These are phyloP conservation scores for Phaeosphaeriaceae sp. DNA, from an alignment of 2,329 filamentous ascomycete genomes.

Conservation along the genomic window DNA sequence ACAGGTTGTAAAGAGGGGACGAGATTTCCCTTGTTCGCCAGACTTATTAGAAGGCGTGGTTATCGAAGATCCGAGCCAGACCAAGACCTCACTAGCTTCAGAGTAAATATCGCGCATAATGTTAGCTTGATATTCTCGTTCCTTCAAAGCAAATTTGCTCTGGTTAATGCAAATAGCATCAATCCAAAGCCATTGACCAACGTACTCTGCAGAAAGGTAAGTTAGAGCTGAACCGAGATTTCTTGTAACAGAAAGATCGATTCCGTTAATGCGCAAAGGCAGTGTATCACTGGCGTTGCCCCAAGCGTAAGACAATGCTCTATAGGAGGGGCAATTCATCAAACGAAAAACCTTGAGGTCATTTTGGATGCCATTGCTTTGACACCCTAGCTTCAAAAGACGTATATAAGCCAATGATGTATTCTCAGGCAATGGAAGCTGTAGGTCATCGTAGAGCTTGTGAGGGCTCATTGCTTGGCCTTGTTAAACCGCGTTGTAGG, in stretches of 20 bases:
- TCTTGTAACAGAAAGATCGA: background rate
- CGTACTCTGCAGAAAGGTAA: background rate
- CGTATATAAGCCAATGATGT: background rate
- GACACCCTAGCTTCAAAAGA: background rate
- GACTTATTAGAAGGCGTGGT: background rate
- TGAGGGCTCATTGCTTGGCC: too few relatives aligned
- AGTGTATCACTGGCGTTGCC: background rate
- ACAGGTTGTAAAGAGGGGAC: background rate
- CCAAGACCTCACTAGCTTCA: background rate
- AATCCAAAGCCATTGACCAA: background rate
- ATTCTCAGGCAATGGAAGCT: background rate
- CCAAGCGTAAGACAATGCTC: slow-evolving; percentile 2
- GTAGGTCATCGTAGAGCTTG: background rate
- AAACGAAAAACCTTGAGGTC: background rate
- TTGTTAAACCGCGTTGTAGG: too few relatives aligned
- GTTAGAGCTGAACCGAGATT: background rate
- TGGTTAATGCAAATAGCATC: background rate
- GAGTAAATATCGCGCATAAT: slow-evolving; percentile 5
- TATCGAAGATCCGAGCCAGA: background rate
- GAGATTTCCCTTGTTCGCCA: background rate
- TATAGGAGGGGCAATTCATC: background rate
- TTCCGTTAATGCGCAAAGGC: background rate
- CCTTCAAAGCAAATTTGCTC: background rate
- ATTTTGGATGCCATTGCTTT: background rate
- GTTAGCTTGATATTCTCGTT: slow-evolving; percentile 1